Evolutionary conservation across 192 early-diverging fungal species (phyloP).

Genomic region (Coemansia sp.): DNA sequence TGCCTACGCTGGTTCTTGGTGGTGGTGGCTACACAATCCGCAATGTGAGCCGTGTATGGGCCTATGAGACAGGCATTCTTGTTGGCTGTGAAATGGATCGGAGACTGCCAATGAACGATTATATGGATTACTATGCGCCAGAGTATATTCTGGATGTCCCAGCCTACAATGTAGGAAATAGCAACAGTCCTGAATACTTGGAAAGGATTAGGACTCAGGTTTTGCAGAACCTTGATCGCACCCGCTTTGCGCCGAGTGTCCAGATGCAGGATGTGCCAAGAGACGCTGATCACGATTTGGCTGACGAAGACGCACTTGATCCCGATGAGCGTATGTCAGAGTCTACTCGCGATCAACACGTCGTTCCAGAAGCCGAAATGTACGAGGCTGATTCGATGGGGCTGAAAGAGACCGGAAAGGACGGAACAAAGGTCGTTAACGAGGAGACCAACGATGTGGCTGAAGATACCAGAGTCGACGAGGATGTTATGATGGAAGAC

Average conservation of each 20-base stretch:
- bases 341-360: constrained; percentile 42
- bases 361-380: constrained; percentile 55
- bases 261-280: constrained; percentile 57
- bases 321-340: constrained; percentile 56
- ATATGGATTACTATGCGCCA: constrained; percentile 91
- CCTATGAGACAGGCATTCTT: constrained; percentile 89
- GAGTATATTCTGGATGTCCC: constrained; percentile 87
- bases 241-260: constrained; percentile 64
- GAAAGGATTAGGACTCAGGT: constrained; percentile 66
- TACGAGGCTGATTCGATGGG: constrained; percentile 56
- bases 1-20: constrained; percentile 91
- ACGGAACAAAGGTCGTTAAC: constrained; percentile 48
- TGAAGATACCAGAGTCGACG: background rate
- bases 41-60: constrained; percentile 92
- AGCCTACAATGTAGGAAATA: constrained; percentile 84
- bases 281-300: constrained; percentile 40
- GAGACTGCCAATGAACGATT: constrained; percentile 85
- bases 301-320: constrained; percentile 48
- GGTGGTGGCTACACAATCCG: constrained; percentile 98
- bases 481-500: constrained; percentile 37
- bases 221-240: constrained; percentile 62
- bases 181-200: constrained; percentile 84
- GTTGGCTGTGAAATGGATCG: constrained; percentile 70
- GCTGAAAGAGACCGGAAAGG: constrained; percentile 22
- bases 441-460: constrained; percentile 35